Base-by-base conservation (phyloP, 1,139 yeast species). In the Nakaseomyces bracarensis region DNA sequence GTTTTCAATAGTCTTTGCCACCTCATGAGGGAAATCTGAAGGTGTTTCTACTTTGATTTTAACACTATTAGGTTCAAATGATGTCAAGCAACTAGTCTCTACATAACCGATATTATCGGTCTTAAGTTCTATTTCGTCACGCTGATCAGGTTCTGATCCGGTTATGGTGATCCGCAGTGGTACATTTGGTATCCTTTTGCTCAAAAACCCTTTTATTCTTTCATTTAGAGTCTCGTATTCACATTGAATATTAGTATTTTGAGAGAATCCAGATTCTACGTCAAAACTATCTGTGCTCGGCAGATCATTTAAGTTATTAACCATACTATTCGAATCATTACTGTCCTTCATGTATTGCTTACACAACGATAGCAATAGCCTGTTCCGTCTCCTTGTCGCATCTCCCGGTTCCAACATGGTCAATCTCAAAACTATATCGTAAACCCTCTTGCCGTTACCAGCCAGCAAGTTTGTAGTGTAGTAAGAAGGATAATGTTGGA, bases 361-460 rank as follows among this genome's bases (percentile, higher is more conserved):
- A 2, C 89, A 84, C 28, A 87, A 66, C 1, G 87, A 72, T 30
- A 82, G 58, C 26, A 86, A 68, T 42, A 87, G 61, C 49, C 80
- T 66, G 57, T 86, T 83, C 55, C 82, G 83, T 39, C 95, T 67
- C 23, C 77, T 74, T 69, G 79, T 72, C 8, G 71, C 38, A 40
- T 54, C 68, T 1, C 91, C 93, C 0, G 87, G 87, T 36, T 84
- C 69, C 45, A 71, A 76, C 8, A 85, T 70, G 74, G 82, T 75
- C 3, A 1, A 87, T 79, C 39, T 71, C 69, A 55, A 65, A 44
- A 16, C 22, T n/a, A 21, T 38, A 27, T 10, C 38, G 35, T 23
- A 33, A n/a, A 13, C 21, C 29, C 15, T 21, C 35, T 31, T 13
- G 7, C 29, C 11, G 36, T 30, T 16, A 13, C 21, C 27, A 78